Conservation (phyloP, 78 protist genomes). For the Dictyostelium firmibasis region DNA sequence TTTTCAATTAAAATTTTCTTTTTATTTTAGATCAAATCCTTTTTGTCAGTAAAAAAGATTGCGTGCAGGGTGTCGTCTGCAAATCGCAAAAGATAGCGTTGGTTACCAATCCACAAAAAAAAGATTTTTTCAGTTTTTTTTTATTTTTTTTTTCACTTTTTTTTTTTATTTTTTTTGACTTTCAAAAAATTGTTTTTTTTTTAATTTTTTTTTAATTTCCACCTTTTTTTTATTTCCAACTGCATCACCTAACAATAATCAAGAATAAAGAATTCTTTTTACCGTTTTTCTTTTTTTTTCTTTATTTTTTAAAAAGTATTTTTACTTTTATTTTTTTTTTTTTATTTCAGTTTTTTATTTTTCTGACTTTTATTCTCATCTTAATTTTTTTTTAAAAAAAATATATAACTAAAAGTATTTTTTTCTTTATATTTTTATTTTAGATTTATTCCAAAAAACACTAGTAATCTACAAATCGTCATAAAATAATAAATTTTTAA, state of each 20-base stretch:
- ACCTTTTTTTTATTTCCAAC: background rate
- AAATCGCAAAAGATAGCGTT: background rate
- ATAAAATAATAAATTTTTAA: background rate
- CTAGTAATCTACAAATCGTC: background rate
- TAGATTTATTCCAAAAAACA: background rate
- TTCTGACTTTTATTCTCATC: background rate
- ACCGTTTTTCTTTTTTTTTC: background rate
- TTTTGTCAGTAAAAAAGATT: background rate
- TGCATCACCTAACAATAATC: background rate
- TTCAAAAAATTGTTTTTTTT: background rate
- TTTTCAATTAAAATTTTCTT: too few species aligned
- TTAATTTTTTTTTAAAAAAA: too few species aligned
- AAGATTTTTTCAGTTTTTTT: background rate
- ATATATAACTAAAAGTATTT: background rate
- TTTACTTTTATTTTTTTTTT: background rate
- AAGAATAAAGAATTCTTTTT: background rate
- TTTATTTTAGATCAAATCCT: background rate
- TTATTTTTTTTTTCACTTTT: background rate
- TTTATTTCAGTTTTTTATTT: background rate
- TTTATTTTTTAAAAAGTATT: background rate
- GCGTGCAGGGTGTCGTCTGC: background rate
- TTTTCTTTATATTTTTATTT: background rate
- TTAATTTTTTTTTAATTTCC: background rate
- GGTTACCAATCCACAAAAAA: background rate
- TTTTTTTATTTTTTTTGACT: background rate